A percentile compares a stretch with the other conserved stretches of the same genome.
Conservation (phyloP, 805 yeast species). For the Candida xyloterini region DNA sequence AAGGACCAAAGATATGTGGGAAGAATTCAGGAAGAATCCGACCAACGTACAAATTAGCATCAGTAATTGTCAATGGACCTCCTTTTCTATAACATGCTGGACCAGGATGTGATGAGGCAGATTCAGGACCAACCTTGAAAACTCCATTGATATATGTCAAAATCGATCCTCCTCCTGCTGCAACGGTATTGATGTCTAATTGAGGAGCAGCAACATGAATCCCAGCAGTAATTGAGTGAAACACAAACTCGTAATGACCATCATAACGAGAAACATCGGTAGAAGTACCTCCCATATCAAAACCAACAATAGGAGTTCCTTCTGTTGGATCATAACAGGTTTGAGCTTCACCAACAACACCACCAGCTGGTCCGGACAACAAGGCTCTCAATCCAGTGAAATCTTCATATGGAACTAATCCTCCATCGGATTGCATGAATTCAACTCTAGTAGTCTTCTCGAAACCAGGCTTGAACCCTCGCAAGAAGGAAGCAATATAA, state of each 20-base stretch:
- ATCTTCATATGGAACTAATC: constrained; percentile 47
- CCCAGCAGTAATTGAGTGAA: constrained; percentile 55
- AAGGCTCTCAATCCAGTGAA: constrained; percentile 53
- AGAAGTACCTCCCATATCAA: constrained; percentile 40
- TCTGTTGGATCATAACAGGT: constrained; percentile 36
- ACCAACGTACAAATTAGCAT: constrained; percentile 44
- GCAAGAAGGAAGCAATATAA: constrained; percentile 37
- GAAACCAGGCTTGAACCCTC: constrained; percentile 25
- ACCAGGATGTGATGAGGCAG: constrained; percentile 47
- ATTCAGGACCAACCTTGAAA: constrained; percentile 46
- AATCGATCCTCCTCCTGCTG: constrained; percentile 53
- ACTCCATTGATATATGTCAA: constrained; percentile 34
- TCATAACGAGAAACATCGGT: constrained; percentile 51
- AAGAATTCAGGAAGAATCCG: constrained; percentile 40
- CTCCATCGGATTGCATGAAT: constrained; percentile 60
- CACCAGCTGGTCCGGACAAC: constrained; percentile 60
- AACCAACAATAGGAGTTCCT: constrained; percentile 36
- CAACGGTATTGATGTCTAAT: constrained; percentile 41
- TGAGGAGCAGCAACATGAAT: constrained; percentile 41
- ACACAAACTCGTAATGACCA: constrained; percentile 65
- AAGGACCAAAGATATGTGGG: constrained; percentile 46
- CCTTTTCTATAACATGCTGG: constrained; percentile 49
- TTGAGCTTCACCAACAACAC: constrained; percentile 53
- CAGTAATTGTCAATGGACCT: constrained; percentile 47
- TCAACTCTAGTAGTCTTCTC: constrained; percentile 37